Conservation (phyloP, 805 yeast species). For the Teunomyces gatunensis region DNA sequence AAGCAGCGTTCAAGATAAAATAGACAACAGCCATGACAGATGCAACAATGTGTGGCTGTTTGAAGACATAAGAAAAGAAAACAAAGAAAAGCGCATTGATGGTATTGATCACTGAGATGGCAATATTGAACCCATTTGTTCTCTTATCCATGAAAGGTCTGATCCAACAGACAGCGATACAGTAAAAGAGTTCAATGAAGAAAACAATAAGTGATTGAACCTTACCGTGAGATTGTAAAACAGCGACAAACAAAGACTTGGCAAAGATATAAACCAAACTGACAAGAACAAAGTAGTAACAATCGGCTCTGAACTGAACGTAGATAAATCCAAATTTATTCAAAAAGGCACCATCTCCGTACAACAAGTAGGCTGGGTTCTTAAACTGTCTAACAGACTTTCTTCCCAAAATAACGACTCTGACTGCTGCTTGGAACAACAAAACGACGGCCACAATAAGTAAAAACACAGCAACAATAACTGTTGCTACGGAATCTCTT, state of each 20-base stretch:
- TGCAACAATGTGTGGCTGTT: constrained; percentile 82
- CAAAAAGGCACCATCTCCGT: constrained; percentile 75
- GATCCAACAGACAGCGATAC: constrained; percentile 59
- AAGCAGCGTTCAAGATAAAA: constrained; percentile 84
- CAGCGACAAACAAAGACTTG: constrained; percentile 82
- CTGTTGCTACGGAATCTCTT: constrained; percentile 78
- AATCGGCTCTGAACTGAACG: constrained; percentile 84
- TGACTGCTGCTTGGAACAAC: constrained; percentile 66
- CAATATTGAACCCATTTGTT: constrained; percentile 90
- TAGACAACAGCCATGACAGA: constrained; percentile 89
- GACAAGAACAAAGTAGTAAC: constrained; percentile 77
- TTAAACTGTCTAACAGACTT: constrained; percentile 69
- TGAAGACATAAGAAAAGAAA: constrained; percentile 83
- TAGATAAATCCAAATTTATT: constrained; percentile 91
- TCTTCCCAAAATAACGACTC: constrained; percentile 73
- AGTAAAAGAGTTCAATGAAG: constrained; percentile 69
- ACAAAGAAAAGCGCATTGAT: constrained; percentile 83
- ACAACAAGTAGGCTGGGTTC: constrained; percentile 89
- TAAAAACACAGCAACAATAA: constrained; percentile 75
- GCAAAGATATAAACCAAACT: constrained; percentile 63
- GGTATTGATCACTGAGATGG: constrained; percentile 74
- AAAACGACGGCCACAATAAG: constrained; percentile 57
- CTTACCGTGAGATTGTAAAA: constrained; percentile 77
- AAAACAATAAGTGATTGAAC: constrained; percentile 78
- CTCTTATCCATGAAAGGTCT: constrained; percentile 94